These are phyloP conservation scores for Hanseniaspora hatyaiensis DNA, from an alignment of 805 yeast species.

Conservation along the genomic window DNA sequence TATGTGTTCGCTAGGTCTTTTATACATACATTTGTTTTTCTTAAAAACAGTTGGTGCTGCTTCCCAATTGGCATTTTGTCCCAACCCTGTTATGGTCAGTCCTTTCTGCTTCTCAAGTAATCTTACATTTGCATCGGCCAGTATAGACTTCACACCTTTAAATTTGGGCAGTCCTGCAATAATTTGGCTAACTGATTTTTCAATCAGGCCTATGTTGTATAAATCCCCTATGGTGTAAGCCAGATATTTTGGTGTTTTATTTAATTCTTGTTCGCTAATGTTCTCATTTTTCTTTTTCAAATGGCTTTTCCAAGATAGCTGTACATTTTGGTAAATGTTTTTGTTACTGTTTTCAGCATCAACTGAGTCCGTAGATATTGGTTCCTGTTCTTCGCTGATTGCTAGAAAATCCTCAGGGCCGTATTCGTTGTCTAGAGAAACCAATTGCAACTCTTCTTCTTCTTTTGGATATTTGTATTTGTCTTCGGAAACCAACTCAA, in stretches of 20 bases:
- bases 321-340: no score
- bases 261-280: background rate
- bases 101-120: conserved; percentile 3
- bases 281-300: no score
- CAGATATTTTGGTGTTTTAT: background rate
- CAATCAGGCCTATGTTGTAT: background rate
- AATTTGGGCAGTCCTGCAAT: background rate
- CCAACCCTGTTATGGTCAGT: background rate
- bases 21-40: background rate
- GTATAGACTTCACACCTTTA: background rate
- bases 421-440: background rate
- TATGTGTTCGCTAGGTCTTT: background rate
- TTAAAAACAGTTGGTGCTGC: background rate
- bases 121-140: conserved; percentile 1
- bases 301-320: background rate
- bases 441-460: background rate
- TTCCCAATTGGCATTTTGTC: background rate
- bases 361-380: background rate
- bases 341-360: background rate
- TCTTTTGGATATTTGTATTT: background rate
- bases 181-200: background rate
- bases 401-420: background rate
- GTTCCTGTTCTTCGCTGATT: background rate
- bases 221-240: background rate
- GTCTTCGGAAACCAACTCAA: no score